Percentiles rank a stretch among this genome's conserved stretches.
phyloP scores from a whole-genome alignment of 2,329 filamentous ascomycete genomes.

The Albifimbria verrucaria region DNA sequence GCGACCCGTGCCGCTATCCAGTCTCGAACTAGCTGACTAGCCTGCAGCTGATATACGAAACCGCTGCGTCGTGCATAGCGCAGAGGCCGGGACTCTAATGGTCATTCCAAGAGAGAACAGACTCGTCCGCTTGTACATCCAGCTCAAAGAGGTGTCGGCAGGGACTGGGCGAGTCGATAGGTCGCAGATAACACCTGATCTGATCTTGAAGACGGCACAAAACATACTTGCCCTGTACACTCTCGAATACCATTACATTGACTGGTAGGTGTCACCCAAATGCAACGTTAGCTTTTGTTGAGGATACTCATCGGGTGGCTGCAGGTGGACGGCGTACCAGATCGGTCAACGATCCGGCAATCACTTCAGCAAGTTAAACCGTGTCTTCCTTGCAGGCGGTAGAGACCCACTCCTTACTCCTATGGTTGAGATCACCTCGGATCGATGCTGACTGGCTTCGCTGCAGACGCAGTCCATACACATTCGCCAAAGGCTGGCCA shows the following conservation, averaged over 20 bases:
- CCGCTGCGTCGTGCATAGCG: constrained; percentile 56
- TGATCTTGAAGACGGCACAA: constrained; percentile 61
- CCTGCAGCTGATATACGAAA: constrained; percentile 48
- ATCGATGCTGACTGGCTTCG: neutral
- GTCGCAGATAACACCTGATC: constrained; percentile 59
- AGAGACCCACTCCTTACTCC: constrained; percentile 32
- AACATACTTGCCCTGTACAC: constrained; percentile 66
- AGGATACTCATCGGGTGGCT: neutral
- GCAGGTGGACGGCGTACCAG: constrained; percentile 41
- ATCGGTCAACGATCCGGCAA: constrained; percentile 64
- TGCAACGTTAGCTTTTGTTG: neutral
- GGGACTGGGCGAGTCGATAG: constrained; percentile 50
- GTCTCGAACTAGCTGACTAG: neutral
- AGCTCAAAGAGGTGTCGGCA: constrained; percentile 47
- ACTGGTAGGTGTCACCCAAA: constrained; percentile 48
- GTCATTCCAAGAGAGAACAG: constrained; percentile 62
- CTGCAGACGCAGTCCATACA: constrained; percentile 49
- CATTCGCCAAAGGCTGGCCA: constrained; percentile 61
- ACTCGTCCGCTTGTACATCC: constrained; percentile 63
- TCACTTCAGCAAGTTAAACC: constrained; percentile 50
- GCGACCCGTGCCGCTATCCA: neutral
- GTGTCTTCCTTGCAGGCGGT: constrained; percentile 67
- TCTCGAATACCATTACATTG: constrained; percentile 59
- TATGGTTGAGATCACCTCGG: neutral
- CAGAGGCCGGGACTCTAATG: constrained; percentile 56